Evolutionary conservation across 2,329 filamentous ascomycete genomes (phyloP).

Genomic region (Stagonosporopsis tanaceti): DNA sequence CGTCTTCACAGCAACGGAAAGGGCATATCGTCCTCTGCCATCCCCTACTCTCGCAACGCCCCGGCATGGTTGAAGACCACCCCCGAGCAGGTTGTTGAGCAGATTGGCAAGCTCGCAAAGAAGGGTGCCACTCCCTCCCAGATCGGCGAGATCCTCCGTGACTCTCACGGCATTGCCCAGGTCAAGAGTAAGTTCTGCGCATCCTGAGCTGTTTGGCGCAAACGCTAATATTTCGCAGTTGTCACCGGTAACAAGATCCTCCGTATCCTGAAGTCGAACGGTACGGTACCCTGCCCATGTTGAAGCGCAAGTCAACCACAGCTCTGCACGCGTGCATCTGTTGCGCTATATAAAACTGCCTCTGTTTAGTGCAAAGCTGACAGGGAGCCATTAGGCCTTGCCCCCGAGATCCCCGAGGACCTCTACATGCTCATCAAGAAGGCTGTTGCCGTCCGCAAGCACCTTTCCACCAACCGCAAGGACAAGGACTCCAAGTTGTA

Average conservation of each 20-base stretch:
- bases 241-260: conserved; percentile 96
- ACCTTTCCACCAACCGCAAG: conserved; percentile 99
- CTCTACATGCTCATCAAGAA: conserved; percentile 99
- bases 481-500: conserved; percentile 99
- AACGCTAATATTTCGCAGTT: conserved; percentile 50
- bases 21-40: conserved; percentile 94
- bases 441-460: conserved; percentile 92
- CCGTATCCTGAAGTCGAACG: conserved; percentile 95
- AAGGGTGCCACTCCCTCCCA: conserved; percentile 99
- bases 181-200: conserved; percentile 78
- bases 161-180: conserved; percentile 97
- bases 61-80: conserved; percentile 99
- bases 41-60: conserved; percentile 94
- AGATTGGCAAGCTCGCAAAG: conserved; percentile 98
- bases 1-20: conserved; percentile 99
- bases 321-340: conserved; percentile 49
- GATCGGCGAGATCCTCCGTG: conserved; percentile 98
- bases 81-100: conserved; percentile 96
- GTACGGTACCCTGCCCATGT: conserved; percentile 70
- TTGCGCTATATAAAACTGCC: conserved; percentile 75
- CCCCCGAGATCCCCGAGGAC: conserved; percentile 98
- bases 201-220: not conserved
- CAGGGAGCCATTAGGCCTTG: conserved; percentile 75
- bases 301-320: conserved; percentile 53
- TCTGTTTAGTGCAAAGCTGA: conserved; percentile 49